Base-by-base conservation (phyloP, 805 yeast species). In the Saccharomycopsis sp. region DNA sequence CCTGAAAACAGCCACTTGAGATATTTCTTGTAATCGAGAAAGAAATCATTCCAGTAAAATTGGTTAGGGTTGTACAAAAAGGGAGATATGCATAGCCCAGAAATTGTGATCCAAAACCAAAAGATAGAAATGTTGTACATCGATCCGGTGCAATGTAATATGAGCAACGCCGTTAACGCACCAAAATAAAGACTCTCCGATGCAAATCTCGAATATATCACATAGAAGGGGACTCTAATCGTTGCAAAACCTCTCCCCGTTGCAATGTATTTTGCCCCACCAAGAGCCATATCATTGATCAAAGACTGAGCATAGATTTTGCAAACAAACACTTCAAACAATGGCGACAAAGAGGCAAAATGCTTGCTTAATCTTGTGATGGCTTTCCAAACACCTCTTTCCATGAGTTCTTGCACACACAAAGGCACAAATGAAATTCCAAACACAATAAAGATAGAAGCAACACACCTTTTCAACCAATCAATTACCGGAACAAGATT, bases 201-300 rank as follows among this genome's bases (percentile, higher is more conserved):
- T 3, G 86, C 77, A 59, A 80, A 83, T 47, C 87, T 67, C 7
- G 85, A 63, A 52, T 77, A 83, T 34, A 84, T 64, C 8, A 66
- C 58, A n/a, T 75, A 61, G 53, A 81, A 80, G 25, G 85, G 76
- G 34, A 73, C 67, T 55, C 94, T 68, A 1, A 76, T 67, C 3
- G 88, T 83, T 2, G 94, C 86, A 56, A 83, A 77, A 8, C 87
- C 87, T 60, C 94, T 68, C 12, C 92, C 92, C 1, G 92, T 83
- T 2, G 88, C 78, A 53, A 82, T 79, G 60, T 83, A 83, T 53
- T 76, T 68, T 3, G 94, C 94, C 48, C 89, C 92, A 38, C 94
- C 92, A 45, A 80, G 67, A 9, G 81, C 63, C 49, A 83, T 60
- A 59, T 82, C 87, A 48, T 73, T 76, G 32, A 71, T 63, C 56